Percentiles rank a stretch among this genome's conserved stretches.
phyloP scores from a whole-genome alignment of 2,329 filamentous ascomycete species.

The Calonectria leucothoes region DNA sequence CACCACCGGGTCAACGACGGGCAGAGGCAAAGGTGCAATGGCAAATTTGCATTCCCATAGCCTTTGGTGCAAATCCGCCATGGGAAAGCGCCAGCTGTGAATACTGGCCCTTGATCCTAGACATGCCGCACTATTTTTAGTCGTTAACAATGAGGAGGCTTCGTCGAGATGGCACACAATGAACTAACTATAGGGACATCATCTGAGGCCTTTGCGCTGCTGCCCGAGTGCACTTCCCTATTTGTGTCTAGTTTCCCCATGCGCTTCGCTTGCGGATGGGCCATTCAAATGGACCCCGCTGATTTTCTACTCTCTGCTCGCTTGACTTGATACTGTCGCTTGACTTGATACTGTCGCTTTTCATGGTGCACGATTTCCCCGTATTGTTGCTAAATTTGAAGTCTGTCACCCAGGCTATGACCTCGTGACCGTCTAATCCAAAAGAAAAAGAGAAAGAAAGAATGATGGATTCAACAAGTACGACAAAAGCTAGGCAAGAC shows the following conservation, averaged over 20 bases:
- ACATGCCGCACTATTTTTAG: background rate
- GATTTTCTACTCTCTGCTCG: background rate
- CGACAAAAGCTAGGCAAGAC: too few relatives aligned
- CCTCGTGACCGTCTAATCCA: too few relatives aligned
- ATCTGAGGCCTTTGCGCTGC: background rate
- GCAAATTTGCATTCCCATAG: background rate
- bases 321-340: background rate
- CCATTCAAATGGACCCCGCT: background rate
- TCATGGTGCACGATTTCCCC: background rate
- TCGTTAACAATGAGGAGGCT: background rate
- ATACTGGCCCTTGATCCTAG: background rate
- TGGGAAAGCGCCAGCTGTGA: background rate
- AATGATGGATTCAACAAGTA: background rate
- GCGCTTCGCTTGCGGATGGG: background rate
- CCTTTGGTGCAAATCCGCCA: background rate
- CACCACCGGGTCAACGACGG: background rate
- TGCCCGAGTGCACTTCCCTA: background rate
- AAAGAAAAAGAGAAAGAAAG: too few relatives aligned
- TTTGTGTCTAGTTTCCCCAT: background rate
- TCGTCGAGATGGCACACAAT: too few relatives aligned
- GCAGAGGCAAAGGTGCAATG: background rate
- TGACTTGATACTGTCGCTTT: background rate
- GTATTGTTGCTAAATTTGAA: background rate
- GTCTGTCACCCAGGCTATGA: background rate
- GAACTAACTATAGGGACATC: background rate